These are phyloP conservation scores for Podospora tetraspora DNA, from an alignment of 495 filamentous ascomycete species.

Conservation along the genomic window DNA sequence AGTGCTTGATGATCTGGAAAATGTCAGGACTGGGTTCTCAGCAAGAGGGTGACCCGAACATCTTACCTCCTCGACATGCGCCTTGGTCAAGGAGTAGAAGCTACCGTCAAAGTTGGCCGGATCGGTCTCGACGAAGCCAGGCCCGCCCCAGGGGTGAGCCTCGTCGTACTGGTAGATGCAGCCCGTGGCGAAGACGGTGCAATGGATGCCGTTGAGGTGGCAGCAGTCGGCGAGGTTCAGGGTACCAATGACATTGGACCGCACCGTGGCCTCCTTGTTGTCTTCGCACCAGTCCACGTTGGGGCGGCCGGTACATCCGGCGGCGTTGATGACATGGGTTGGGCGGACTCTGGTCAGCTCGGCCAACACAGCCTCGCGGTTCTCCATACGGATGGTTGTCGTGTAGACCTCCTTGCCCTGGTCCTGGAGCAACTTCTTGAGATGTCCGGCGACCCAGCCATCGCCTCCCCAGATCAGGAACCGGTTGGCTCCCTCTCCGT, in stretches of 20 bases:
- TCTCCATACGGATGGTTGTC: constrained; percentile 58
- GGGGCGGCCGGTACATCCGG: constrained; percentile 61
- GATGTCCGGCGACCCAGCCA: constrained; percentile 60
- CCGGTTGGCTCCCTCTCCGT: constrained; percentile 25
- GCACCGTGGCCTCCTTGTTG: constrained; percentile 58
- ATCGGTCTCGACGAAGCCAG: constrained; percentile 57
- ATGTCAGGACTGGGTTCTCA: neutral
- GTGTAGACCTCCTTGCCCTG: constrained; percentile 56
- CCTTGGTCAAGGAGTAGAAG: constrained; percentile 63
- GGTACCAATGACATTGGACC: constrained; percentile 59
- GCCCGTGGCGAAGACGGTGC: constrained; percentile 60
- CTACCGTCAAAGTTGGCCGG: constrained; percentile 58
- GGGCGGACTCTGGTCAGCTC: constrained; percentile 54
- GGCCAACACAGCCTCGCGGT: constrained; percentile 50
- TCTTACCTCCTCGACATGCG: constrained; percentile 57
- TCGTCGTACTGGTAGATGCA: constrained; percentile 60
- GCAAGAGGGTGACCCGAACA: neutral
- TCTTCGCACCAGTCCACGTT: constrained; percentile 70
- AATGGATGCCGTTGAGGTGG: constrained; percentile 51
- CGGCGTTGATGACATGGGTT: constrained; percentile 59
- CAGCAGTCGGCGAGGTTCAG: constrained; percentile 59
- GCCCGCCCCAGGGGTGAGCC: constrained; percentile 52
- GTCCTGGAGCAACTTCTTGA: constrained; percentile 55
- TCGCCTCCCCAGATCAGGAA: constrained; percentile 60
- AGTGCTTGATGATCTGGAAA: constrained; percentile 52